Conservation (phyloP, 805 yeast genomes). For the Saccharomycopsis capsularis region DNA sequence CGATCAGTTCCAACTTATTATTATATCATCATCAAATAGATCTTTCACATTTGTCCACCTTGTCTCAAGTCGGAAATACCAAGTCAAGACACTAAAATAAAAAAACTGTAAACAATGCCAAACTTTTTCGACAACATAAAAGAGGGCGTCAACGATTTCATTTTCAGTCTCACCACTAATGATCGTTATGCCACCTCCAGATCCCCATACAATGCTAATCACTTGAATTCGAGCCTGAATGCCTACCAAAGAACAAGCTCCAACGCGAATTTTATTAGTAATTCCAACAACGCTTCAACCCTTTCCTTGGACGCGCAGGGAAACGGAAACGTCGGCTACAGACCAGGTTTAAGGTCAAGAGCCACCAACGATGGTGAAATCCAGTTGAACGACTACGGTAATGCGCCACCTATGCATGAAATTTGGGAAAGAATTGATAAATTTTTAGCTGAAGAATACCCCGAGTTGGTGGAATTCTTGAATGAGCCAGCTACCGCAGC, state of each 20-base stretch:
- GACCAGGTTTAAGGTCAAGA: constrained; percentile 18
- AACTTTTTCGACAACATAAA: constrained; percentile 18
- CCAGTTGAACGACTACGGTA: constrained; percentile 18
- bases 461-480: constrained; percentile 75
- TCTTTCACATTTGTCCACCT: no score
- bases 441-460: constrained; percentile 48
- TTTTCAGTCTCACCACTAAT: constrained; percentile 20
- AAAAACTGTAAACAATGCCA: neutral
- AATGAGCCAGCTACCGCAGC: constrained; percentile 73
- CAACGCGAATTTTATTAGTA: constrained; percentile 10
- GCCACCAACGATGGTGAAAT: constrained; percentile 16
- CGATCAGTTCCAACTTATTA: no score
- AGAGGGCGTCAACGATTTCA: constrained; percentile 21
- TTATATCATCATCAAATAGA: no score
- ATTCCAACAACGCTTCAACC: constrained; percentile 8
- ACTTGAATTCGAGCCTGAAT: constrained; percentile 15
- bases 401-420: constrained; percentile 16
- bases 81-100: no score
- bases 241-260: constrained; percentile 12
- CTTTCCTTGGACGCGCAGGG: constrained; percentile 1
- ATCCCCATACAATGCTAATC: constrained; percentile 17
- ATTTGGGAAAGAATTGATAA: constrained; percentile 21
- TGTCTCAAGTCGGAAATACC: no score
- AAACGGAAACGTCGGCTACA: constrained; percentile 8
- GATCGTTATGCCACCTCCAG: constrained; percentile 21